Base-by-base conservation (phyloP, 176 grass and related monocot genomes). In the Chrysopogon serrulatus region DNA sequence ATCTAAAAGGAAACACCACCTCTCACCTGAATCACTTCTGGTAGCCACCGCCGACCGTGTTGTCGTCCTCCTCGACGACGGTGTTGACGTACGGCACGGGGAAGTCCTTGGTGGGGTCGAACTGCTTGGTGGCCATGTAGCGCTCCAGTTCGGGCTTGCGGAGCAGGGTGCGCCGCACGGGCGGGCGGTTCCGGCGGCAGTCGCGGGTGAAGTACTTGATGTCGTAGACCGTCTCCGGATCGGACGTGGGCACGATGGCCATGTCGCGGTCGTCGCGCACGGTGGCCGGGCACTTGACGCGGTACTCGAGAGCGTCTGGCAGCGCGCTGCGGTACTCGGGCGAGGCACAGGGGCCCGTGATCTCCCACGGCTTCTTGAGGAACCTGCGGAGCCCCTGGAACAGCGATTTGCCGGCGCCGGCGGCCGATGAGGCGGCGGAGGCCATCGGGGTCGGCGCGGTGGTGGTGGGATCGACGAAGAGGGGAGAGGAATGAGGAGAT, bases 331-430 rank as follows among this genome's bases (percentile, higher is more conserved):
- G 79, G 79, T 81, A 81, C 89, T 96, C 96, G 3, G 96, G 93
- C 40, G 83, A 61, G 40, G 96, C 77, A 86, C 93, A 96, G 54
- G 96, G 96, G 1, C 96, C 96, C 23, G 96, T 99, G 91, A 99
- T 79, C 89, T 99, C 96, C 96, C 96, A 99, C 19, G 96, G 96
- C 85, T 89, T 94, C 88, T 99, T 99, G 47, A 99, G 77, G 90
- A 94, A 92, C n/a, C 68, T 85, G 85, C 84, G 87, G 21, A 99
- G 74, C 12, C 89, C 83, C 65, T 94, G 93, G 85, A 90, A 31
- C 65, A 96, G 65, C 21, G 96, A 90, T 78, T 91, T 93, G 78
- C 84, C 88, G 73, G 79, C 74, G 74, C 84, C 79, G 68, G 80
- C 42, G 67, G 67, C 79, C 73, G 83, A 48, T 24, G 88, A 61